A percentile compares a stretch with the other conserved stretches of the same genome.
These are phyloP conservation scores for Marasmius fiardii DNA, from an alignment of 1,284 basidiomycete genomes.

Conservation along the genomic window DNA sequence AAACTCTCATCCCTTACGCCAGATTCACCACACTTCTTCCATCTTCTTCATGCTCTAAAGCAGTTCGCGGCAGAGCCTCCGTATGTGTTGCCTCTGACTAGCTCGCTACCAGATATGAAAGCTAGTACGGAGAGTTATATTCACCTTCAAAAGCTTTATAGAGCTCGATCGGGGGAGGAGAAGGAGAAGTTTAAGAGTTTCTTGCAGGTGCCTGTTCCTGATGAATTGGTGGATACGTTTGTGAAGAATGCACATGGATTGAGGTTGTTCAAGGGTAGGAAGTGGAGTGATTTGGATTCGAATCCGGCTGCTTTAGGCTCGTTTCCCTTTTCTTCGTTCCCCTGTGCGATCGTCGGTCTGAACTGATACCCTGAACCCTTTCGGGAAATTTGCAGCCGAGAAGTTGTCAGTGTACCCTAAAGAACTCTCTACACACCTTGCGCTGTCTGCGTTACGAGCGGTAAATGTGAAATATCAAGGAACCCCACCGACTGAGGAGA, in stretches of 20 bases:
- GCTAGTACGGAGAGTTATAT: conserved; percentile 85
- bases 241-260: conserved; percentile 89
- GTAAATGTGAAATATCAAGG: conserved; percentile 26
- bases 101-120: conserved; percentile 94
- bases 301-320: conserved; percentile 56
- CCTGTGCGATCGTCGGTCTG: conserved; percentile 10
- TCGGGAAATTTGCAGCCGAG: too few species aligned
- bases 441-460: conserved; percentile 55
- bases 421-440: conserved; percentile 62
- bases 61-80: conserved; percentile 49
- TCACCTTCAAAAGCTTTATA: conserved; percentile 76
- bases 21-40: conserved; percentile 70
- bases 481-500: conserved; percentile 31
- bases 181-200: conserved; percentile 51
- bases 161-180: conserved; percentile 67
- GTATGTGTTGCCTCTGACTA: conserved; percentile 48
- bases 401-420: conserved; percentile 39
- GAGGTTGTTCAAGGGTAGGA: conserved; percentile 72
- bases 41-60: conserved; percentile 79
- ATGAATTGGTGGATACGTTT: conserved; percentile 74
- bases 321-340: conserved; percentile 23
- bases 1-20: conserved; percentile 37
- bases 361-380: not conserved
- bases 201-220: conserved; percentile 39
- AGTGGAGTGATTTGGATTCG: conserved; percentile 57